A percentile compares a stretch with the other conserved stretches of the same genome.
These are phyloP conservation scores for Barnettozyma wickerhamii DNA, from an alignment of 805 yeast genomes.

Conservation along the genomic window DNA sequence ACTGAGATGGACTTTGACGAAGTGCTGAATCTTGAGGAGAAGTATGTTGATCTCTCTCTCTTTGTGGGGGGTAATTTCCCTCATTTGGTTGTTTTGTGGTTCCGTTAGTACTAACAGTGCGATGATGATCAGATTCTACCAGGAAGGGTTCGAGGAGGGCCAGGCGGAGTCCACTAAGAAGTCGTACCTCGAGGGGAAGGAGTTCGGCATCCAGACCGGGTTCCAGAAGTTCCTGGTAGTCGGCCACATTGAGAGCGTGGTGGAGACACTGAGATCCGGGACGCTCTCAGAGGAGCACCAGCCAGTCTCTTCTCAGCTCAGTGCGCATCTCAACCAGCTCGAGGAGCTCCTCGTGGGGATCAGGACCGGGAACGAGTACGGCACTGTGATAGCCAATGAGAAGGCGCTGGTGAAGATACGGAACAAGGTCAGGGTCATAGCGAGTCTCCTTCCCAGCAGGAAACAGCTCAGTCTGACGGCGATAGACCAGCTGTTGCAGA, in stretches of 20 bases:
- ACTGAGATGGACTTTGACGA: conserved; percentile 43
- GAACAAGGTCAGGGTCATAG: conserved; percentile 55
- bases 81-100: not conserved
- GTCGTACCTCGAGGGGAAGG: conserved; percentile 73
- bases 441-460: conserved; percentile 28
- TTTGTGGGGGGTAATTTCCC: no score
- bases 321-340: conserved; percentile 25
- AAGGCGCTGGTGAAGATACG: conserved; percentile 47
- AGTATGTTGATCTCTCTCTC: no score
- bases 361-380: conserved; percentile 45
- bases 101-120: not conserved
- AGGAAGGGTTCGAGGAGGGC: conserved; percentile 73
- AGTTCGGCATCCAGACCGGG: conserved; percentile 77
- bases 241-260: conserved; percentile 61
- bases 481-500: conserved; percentile 13
- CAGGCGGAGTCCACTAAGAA: conserved; percentile 51
- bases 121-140: conserved; percentile 39
- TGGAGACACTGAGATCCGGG: conserved; percentile 19
- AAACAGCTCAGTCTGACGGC: conserved; percentile 12
- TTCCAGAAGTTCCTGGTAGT: conserved; percentile 64
- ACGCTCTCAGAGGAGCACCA: not conserved
- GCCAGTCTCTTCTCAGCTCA: conserved; percentile 23
- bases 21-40: conserved; percentile 55
- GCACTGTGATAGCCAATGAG: conserved; percentile 53
- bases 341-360: conserved; percentile 27